A percentile compares a stretch with the other conserved stretches of the same genome.
These are phyloP conservation scores for Lasiodiplodia sp. DNA, from an alignment of 2,329 filamentous ascomycete genomes.

Conservation along the genomic window DNA sequence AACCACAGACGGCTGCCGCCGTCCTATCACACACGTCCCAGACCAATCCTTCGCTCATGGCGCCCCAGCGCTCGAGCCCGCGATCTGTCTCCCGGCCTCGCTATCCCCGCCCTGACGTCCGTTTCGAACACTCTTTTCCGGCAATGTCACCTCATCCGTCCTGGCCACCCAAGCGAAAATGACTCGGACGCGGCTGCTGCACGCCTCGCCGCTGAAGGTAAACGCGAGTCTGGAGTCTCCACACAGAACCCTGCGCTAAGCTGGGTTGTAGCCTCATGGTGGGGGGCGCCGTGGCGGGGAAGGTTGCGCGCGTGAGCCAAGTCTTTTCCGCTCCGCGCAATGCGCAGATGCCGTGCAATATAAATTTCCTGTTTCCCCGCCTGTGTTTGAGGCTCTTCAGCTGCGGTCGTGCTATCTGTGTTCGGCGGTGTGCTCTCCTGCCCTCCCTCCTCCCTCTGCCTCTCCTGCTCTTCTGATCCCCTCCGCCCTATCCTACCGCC, in stretches of 20 bases:
- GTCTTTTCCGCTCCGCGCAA: slow-evolving; percentile 15
- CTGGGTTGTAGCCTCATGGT: slow-evolving; percentile 6
- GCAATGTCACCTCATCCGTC: slow-evolving; percentile 15
- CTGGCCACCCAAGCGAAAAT: neutral
- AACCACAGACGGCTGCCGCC: slow-evolving; percentile 26
- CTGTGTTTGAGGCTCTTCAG: neutral
- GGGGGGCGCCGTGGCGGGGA: slow-evolving; percentile 13
- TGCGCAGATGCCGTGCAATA: slow-evolving; percentile 10
- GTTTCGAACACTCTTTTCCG: slow-evolving; percentile 2
- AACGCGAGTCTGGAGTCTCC: slow-evolving; percentile 14
- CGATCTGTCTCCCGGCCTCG: slow-evolving; percentile 6
- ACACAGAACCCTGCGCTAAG: slow-evolving; percentile 1
- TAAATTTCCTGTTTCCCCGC: slow-evolving; percentile 4
- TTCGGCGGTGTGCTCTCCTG: slow-evolving; percentile 12
- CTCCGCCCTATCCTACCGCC: neutral
- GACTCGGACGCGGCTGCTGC: slow-evolving; percentile 14
- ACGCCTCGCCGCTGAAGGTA: neutral
- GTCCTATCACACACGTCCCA: slow-evolving; percentile 14
- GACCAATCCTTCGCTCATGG: neutral
- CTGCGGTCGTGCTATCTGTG: slow-evolving; percentile 19
- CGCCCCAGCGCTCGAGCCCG: neutral
- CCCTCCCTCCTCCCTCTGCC: neutral
- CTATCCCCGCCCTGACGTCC: slow-evolving; percentile 3
- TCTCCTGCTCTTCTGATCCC: neutral
- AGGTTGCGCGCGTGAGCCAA: slow-evolving; percentile 17